These are phyloP conservation scores for Selaginella moellendorffii DNA, from an alignment of 75 land plant species.

Conservation along the genomic window DNA sequence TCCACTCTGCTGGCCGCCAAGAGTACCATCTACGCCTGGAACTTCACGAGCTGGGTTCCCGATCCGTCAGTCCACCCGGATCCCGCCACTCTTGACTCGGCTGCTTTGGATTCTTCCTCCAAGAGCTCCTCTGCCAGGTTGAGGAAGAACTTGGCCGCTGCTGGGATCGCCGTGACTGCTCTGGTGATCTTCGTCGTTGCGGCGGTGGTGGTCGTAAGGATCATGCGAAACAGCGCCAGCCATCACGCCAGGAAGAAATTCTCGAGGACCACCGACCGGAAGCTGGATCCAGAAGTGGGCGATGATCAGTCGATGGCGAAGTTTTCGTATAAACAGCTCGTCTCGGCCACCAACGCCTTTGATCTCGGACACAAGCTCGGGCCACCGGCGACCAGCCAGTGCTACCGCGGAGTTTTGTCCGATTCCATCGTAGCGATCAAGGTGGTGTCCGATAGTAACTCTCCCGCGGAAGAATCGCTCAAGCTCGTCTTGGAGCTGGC, in stretches of 20 bases:
- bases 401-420: neutral
- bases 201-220: neutral
- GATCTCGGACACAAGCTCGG: neutral
- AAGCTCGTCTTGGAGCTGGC: conserved; percentile 50
- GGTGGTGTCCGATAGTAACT: neutral
- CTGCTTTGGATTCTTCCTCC: neutral
- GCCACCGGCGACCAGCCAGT: neutral
- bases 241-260: too few species aligned
- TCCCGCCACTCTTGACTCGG: neutral
- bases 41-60: neutral
- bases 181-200: neutral
- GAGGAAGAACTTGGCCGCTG: neutral
- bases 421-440: neutral
- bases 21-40: neutral
- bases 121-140: too few species aligned
- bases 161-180: neutral
- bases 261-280: neutral
- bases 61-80: neutral
- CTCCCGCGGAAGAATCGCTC: neutral
- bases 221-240: too few species aligned
- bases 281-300: neutral
- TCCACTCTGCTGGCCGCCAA: neutral
- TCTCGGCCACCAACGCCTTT: neutral
- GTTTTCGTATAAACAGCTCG: neutral
- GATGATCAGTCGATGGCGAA: neutral